Evolutionary conservation across 441 rosid species (phyloP), one percentile per base, ranked within the genome.

Genomic region (Pelargonium australe): DNA sequence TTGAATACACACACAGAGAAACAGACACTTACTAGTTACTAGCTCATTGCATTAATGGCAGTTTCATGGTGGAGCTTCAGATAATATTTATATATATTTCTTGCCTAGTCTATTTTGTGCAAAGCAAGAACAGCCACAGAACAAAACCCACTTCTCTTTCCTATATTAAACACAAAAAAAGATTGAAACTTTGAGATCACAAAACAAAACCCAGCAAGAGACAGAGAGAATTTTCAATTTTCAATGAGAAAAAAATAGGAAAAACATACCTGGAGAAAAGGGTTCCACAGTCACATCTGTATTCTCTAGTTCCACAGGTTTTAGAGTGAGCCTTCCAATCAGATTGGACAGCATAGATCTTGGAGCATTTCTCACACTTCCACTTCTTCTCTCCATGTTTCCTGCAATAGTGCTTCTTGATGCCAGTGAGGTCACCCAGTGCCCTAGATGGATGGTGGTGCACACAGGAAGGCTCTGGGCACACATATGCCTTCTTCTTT

Each of bases 81-180:
- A 20, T 20, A 20, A 20, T 20, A 20, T 1, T 20, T 20, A 20
- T 20, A 20, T 20, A n/a, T n/a, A n/a, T n/a, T n/a, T 20, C 73
- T 68, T 73, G 78, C 77, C 76, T 80, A 72, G 76, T 20, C 71
- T 80, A 81, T 84, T 76, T 84, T 72, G 78, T 77, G 79, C 77
- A 80, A 73, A 82, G 74, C 49, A 75, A 72, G 70, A 70, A 71
- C 73, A 72, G 70, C 65, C 64, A 63, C 62, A 51, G 73, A 73
- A 68, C 53, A 68, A 11, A 20, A 20, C 23, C 23, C 23, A 20
- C 23, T 20, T 20, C 23, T 20, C 23, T 20, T 20, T 20, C 23
- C 23, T 20, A 20, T 20, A 20, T 20, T 20, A 20, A 20, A 20
- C 23, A 20, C 55, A 34, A 79, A 64, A 64, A 47, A 9, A 41